Evolutionary conservation across 495 filamentous ascomycete genomes (phyloP).

Genomic region (Parathielavia appendiculata): DNA sequence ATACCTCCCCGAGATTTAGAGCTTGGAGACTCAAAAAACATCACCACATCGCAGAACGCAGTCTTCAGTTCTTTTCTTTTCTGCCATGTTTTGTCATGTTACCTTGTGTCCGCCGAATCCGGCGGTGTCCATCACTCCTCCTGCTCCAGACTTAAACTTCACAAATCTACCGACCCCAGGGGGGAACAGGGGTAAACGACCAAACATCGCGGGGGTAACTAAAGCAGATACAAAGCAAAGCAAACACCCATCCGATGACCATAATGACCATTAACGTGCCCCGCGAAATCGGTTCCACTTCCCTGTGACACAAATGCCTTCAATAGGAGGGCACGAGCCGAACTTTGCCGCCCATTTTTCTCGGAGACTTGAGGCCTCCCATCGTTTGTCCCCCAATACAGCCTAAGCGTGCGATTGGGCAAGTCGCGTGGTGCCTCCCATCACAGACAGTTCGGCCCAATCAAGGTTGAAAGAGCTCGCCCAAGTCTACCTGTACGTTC

Average conservation of each 20-base stretch:
- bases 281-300: neutral
- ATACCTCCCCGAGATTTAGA: too few species aligned
- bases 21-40: too few species aligned
- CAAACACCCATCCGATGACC: neutral
- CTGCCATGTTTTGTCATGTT: neutral
- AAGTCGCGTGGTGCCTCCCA: too few species aligned
- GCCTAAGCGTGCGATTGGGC: too few species aligned
- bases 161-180: constrained; percentile 11
- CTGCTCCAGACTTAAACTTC: constrained; percentile 14
- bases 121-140: constrained; percentile 4
- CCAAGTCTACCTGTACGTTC: neutral
- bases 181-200: constrained; percentile 13
- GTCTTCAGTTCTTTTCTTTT: constrained; percentile 1
- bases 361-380: neutral
- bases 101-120: neutral
- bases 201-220: neutral
- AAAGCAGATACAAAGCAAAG: neutral
- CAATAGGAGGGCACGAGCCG: neutral
- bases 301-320: neutral
- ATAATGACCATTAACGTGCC: neutral
- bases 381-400: too few species aligned
- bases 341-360: neutral
- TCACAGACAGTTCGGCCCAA: too few species aligned
- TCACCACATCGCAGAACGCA: neutral
- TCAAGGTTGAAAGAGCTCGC: neutral